phyloP scores from a whole-genome alignment of 129 eudicot genomes.

The Artemisia tridentata region DNA sequence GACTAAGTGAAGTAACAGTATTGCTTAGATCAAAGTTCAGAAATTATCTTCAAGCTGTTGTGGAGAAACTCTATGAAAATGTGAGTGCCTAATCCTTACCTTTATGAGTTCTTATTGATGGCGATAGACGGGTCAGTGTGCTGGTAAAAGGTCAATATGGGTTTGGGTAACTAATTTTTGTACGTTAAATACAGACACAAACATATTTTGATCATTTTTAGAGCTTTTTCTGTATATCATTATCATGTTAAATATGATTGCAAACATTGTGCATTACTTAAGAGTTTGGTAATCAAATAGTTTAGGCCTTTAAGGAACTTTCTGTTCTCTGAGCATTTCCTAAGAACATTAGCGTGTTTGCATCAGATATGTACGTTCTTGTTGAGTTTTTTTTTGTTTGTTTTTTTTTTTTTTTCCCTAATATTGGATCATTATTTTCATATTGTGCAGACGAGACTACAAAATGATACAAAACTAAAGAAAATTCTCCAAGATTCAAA shows the following conservation, averaged over 20 bases:
- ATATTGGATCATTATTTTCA: constrained; percentile 3
- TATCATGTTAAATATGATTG: too few relatives aligned
- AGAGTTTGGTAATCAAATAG: too few relatives aligned
- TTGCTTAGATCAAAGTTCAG: constrained; percentile 83
- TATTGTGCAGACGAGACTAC: constrained; percentile 54
- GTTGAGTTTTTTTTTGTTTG: background rate
- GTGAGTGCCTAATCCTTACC: constrained; percentile 40
- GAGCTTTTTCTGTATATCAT: too few relatives aligned
- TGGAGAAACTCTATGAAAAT: constrained; percentile 74
- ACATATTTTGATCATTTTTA: too few relatives aligned
- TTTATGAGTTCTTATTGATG: background rate
- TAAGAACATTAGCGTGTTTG: too few relatives aligned
- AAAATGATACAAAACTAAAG: constrained; percentile 59
- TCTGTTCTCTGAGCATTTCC: too few relatives aligned
- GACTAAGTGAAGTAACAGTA: constrained; percentile 81
- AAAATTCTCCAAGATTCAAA: constrained; percentile 84
- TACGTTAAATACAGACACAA: too few relatives aligned
- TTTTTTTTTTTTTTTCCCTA: background rate
- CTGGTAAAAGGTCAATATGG: background rate
- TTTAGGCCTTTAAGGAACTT: too few relatives aligned
- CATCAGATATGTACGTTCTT: too few relatives aligned
- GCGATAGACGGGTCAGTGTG: background rate
- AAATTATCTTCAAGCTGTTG: constrained; percentile 69
- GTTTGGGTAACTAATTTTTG: background rate
- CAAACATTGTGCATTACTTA: too few relatives aligned